These are phyloP conservation scores for Syzygium jambos DNA, from an alignment of 345 rosid species.

Conservation along the genomic window DNA sequence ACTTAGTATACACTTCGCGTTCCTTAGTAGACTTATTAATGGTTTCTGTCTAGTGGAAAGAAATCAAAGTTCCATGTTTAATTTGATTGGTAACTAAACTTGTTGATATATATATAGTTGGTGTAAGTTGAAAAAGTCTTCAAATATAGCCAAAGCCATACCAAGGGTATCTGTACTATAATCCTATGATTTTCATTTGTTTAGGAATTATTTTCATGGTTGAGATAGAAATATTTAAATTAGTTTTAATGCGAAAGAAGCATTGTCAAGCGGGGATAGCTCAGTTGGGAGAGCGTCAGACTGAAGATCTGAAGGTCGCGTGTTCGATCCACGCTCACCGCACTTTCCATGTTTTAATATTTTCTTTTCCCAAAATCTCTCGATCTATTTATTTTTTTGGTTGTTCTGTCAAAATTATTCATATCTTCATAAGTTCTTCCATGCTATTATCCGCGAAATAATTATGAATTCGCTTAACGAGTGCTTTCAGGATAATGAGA, in stretches of 20 bases:
- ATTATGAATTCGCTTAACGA: neutral
- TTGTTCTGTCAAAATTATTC: no score
- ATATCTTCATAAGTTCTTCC: neutral
- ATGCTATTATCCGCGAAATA: neutral
- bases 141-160: neutral
- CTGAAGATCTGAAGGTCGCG: constrained; percentile 98
- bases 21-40: neutral
- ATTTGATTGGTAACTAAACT: neutral
- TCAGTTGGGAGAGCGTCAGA: constrained; percentile 98
- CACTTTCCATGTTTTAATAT: neutral
- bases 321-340: constrained; percentile 80
- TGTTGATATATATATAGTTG: neutral
- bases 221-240: fast-evolving
- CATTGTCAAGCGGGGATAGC: constrained; percentile 44
- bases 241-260: fast-evolving
- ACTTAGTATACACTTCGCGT: neutral
- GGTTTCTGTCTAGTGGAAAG: neutral
- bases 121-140: neutral
- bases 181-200: neutral
- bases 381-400: neutral
- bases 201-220: neutral
- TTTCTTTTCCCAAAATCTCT: neutral
- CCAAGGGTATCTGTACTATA: no score
- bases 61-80: neutral
- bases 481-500: neutral